phyloP scores from a whole-genome alignment of 345 rosid species.

The Salix arbutifolia region DNA sequence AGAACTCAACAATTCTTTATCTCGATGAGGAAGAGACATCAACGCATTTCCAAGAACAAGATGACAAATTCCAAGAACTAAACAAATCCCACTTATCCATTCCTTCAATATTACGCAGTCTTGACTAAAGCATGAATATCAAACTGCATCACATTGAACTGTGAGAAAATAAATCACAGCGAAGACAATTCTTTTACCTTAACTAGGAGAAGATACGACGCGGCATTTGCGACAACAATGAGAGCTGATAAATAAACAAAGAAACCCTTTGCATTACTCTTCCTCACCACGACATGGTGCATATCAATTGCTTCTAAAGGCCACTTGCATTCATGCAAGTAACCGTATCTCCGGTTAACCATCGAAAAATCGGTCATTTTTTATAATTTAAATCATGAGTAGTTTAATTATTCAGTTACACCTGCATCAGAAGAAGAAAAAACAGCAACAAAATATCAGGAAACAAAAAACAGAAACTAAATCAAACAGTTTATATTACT shows the following conservation, averaged over 20 bases:
- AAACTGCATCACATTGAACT: background rate
- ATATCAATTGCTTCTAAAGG: slow-evolving; percentile 44
- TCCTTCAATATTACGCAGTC: background rate
- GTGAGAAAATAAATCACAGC: no score
- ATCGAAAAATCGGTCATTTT: slow-evolving; percentile 40
- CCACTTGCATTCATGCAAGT: slow-evolving; percentile 40
- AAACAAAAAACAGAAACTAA: background rate
- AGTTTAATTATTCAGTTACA: background rate
- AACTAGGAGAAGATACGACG: slow-evolving; percentile 31
- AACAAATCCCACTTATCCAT: background rate
- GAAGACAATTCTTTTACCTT: slow-evolving; percentile 37
- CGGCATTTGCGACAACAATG: slow-evolving; percentile 27
- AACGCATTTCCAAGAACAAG: background rate
- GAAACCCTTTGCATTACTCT: slow-evolving; percentile 33
- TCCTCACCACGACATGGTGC: slow-evolving; percentile 54
- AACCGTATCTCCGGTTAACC: slow-evolving; percentile 38
- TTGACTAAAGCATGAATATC: background rate
- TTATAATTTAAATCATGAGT: background rate
- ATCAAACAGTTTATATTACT: background rate
- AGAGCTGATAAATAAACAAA: slow-evolving; percentile 28
- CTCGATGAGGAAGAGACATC: background rate
- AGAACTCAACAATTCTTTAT: background rate
- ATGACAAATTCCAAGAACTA: background rate
- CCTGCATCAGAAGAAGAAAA: background rate
- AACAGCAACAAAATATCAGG: background rate